Percentiles rank a stretch among this genome's conserved stretches.
Evolutionary conservation across 371 early-diverging fungal species (phyloP).

Genomic region (Actinomortierella ambigua): DNA sequence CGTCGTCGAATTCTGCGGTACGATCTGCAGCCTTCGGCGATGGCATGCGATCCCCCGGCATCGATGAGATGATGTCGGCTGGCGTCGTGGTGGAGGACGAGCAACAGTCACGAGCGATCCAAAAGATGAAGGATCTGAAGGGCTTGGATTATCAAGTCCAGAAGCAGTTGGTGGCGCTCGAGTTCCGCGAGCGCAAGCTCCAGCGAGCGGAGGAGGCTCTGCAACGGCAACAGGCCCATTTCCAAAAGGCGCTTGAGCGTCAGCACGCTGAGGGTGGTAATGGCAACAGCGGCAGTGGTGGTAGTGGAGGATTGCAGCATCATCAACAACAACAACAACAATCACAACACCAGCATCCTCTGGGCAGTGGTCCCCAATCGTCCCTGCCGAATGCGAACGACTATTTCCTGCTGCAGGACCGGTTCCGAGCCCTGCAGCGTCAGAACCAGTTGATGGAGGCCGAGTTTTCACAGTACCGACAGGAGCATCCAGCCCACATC

Average conservation of each 20-base stretch:
- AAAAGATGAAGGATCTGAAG: constrained; percentile 45
- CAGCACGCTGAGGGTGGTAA: constrained; percentile 20
- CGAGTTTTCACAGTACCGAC: constrained; percentile 43
- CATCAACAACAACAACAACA: too few relatives aligned
- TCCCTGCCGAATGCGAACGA: constrained; percentile 25
- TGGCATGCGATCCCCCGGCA: not conserved
- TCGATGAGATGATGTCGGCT: constrained; percentile 10
- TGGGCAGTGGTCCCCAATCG: constrained; percentile 10
- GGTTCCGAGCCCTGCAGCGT: constrained; percentile 38
- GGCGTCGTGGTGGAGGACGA: constrained; percentile 1
- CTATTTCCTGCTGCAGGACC: constrained; percentile 41
- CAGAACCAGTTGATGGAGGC: constrained; percentile 46
- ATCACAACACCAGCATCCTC: constrained; percentile 8
- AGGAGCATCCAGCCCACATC: constrained; percentile 40
- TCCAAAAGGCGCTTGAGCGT: constrained; percentile 41
- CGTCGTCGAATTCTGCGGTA: not conserved
- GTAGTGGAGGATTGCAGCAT: too few relatives aligned
- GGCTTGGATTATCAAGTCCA: constrained; percentile 42
- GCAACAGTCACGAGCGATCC: constrained; percentile 15
- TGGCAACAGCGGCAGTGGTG: constrained; percentile 1
- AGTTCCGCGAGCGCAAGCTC: constrained; percentile 46
- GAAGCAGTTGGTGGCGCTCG: constrained; percentile 43
- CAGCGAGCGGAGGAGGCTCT: constrained; percentile 41
- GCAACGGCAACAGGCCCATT: constrained; percentile 39
- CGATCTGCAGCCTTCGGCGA: constrained; percentile 2